phyloP scores from a whole-genome alignment of 1,284 basidiomycete genomes.

The Coriolopsis trogii region DNA sequence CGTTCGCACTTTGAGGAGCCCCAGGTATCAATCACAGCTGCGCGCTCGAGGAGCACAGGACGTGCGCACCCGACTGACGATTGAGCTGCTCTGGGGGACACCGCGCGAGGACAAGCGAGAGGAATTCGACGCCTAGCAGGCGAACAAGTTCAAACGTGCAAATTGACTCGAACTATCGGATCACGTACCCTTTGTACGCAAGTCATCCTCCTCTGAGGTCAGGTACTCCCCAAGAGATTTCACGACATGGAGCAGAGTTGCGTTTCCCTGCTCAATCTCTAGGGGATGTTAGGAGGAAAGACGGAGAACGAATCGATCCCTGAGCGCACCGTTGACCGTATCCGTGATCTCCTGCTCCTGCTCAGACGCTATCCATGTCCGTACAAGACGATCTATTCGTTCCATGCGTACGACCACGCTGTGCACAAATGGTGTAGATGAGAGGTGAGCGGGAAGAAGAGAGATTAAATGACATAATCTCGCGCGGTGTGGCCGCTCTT shows the following conservation, averaged over 20 bases:
- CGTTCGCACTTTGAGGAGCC: slow-evolving; percentile 67
- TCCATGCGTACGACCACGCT: slow-evolving; percentile 37
- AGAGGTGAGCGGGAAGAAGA: no score
- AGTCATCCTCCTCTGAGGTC: slow-evolving; percentile 81
- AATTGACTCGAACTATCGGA: neutral
- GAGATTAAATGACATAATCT: no score
- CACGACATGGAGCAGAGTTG: slow-evolving; percentile 82
- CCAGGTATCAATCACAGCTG: slow-evolving; percentile 13
- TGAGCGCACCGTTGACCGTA: slow-evolving; percentile 55
- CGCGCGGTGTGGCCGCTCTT: no score
- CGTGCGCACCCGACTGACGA: slow-evolving; percentile 74
- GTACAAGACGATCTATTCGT: slow-evolving; percentile 55
- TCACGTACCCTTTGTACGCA: slow-evolving; percentile 75
- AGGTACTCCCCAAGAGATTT: slow-evolving; percentile 87
- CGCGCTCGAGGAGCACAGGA: slow-evolving; percentile 2
- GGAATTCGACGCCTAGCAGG: slow-evolving; percentile 70
- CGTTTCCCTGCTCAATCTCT: slow-evolving; percentile 68
- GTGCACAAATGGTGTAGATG: no score
- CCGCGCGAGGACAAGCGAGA: slow-evolving; percentile 65
- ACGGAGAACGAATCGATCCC: slow-evolving; percentile 13
- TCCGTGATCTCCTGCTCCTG: slow-evolving; percentile 64
- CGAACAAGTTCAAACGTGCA: slow-evolving; percentile 5
- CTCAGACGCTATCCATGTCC: slow-evolving; percentile 73
- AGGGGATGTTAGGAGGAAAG: slow-evolving; percentile 9
- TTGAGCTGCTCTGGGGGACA: slow-evolving; percentile 73